Percentiles rank a stretch among this genome's conserved stretches.
These are phyloP conservation scores for Epithele typhae DNA, from an alignment of 768 basidiomycete species.

Conservation along the genomic window DNA sequence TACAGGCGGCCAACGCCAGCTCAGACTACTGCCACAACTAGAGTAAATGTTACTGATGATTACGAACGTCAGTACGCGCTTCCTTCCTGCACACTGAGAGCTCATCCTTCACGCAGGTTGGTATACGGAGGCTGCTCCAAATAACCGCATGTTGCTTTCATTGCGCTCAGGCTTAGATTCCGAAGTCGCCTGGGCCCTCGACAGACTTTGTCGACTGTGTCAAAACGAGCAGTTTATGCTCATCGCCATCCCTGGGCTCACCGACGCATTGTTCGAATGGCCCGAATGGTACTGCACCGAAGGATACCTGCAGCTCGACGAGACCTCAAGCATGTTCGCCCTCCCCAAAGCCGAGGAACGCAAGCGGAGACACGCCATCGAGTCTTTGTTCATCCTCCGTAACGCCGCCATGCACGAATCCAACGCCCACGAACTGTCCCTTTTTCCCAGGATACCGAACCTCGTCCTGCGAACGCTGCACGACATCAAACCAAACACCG, in stretches of 20 bases:
- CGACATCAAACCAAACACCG: slow-evolving; percentile 54
- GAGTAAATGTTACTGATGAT: slow-evolving; percentile 69
- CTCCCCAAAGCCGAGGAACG: slow-evolving; percentile 43
- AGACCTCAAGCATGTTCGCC: slow-evolving; percentile 50
- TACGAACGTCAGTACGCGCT: slow-evolving; percentile 56
- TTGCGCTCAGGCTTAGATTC: slow-evolving; percentile 76
- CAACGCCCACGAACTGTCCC: slow-evolving; percentile 58
- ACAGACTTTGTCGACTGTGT: slow-evolving; percentile 77
- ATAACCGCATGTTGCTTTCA: slow-evolving; percentile 89
- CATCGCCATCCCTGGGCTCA: slow-evolving; percentile 67
- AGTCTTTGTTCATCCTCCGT: slow-evolving; percentile 82
- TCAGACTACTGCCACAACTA: no score
- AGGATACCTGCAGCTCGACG: slow-evolving; percentile 45
- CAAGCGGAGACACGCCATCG: slow-evolving; percentile 72
- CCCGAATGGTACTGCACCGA: slow-evolving; percentile 77
- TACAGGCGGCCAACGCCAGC: no score
- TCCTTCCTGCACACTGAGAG: no score
- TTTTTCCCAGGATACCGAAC: slow-evolving; percentile 56
- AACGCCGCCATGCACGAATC: slow-evolving; percentile 72
- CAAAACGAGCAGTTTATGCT: slow-evolving; percentile 76
- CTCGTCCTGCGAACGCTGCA: slow-evolving; percentile 64
- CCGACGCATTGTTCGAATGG: slow-evolving; percentile 84
- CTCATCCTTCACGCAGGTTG: slow-evolving; percentile 46
- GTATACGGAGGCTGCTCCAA: slow-evolving; percentile 77
- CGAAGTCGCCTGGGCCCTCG: slow-evolving; percentile 88